Conservation (phyloP, 768 basidiomycete species). For the Neoboletus subvelutipes region DNA sequence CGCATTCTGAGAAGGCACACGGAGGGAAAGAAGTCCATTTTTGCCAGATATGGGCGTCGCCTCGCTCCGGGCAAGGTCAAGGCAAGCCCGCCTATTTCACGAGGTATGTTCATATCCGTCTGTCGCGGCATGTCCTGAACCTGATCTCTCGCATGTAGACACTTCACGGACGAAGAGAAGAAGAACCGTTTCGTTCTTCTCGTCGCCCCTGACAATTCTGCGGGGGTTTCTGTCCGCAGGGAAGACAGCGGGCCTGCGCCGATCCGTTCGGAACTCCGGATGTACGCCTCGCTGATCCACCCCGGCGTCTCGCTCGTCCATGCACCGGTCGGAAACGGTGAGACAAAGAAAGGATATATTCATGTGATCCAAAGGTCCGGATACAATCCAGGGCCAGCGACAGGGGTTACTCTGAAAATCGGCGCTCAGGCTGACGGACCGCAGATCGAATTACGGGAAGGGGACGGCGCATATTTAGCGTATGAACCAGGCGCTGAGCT, state of each 20-base stretch:
- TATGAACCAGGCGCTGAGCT: slow-evolving; percentile 38
- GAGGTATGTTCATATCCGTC: slow-evolving; percentile 38
- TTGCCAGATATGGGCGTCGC: slow-evolving; percentile 69
- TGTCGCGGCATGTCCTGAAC: background rate
- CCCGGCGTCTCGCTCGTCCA: slow-evolving; percentile 53
- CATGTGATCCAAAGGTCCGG: slow-evolving; percentile 87
- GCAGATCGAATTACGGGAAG: slow-evolving; percentile 67
- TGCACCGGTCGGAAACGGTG: slow-evolving; percentile 40
- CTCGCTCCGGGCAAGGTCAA: slow-evolving; percentile 32
- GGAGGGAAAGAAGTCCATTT: slow-evolving; percentile 53
- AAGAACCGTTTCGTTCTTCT: slow-evolving; percentile 65
- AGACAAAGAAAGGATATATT: slow-evolving; percentile 66
- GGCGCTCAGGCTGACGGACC: slow-evolving; percentile 38
- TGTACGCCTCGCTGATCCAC: slow-evolving; percentile 76
- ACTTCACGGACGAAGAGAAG: slow-evolving; percentile 85
- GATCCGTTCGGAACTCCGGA: slow-evolving; percentile 61
- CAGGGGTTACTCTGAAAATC: slow-evolving; percentile 60
- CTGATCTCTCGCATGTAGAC: slow-evolving; percentile 30
- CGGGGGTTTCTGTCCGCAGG: slow-evolving; percentile 59
- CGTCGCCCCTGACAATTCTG: slow-evolving; percentile 68
- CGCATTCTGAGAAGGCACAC: slow-evolving; percentile 70
- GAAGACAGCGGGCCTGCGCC: slow-evolving; percentile 82
- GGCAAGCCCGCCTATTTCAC: slow-evolving; percentile 79
- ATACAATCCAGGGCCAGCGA: slow-evolving; percentile 59
- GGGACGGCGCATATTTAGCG: slow-evolving; percentile 80